Evolutionary conservation across 108 stramenopile genomes (phyloP).

Genomic region (Thalassiosira profunda): DNA sequence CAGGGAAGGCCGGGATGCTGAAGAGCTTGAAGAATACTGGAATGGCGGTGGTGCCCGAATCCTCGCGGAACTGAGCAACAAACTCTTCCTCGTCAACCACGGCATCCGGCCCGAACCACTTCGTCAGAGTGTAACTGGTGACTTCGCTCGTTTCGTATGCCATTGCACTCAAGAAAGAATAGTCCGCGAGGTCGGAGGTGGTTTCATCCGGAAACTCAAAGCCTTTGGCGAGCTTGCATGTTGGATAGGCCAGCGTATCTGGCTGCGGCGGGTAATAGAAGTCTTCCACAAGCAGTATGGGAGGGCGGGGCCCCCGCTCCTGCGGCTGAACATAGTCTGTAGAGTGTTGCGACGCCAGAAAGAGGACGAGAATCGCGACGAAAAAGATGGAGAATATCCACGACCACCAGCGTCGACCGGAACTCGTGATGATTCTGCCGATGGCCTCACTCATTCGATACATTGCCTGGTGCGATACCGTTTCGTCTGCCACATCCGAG

Average conservation of each 20-base stretch:
- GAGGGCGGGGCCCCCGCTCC: conserved; percentile 21
- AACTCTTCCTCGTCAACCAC: conserved; percentile 54
- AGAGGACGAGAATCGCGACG: conserved; percentile 51
- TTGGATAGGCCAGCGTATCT: conserved; percentile 57
- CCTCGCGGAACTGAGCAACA: conserved; percentile 49
- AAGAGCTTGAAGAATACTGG: conserved; percentile 71
- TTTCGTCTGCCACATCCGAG: conserved; percentile 12
- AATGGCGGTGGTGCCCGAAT: conserved; percentile 10
- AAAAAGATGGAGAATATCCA: conserved; percentile 37
- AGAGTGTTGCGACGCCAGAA: conserved; percentile 31
- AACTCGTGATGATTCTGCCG: conserved; percentile 39
- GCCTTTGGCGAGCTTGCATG: conserved; percentile 48
- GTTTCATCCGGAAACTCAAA: conserved; percentile 32
- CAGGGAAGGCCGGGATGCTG: conserved; percentile 25
- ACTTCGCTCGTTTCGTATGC: conserved; percentile 40
- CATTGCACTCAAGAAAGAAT: conserved; percentile 32
- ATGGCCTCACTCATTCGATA: conserved; percentile 53
- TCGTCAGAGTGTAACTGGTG: conserved; percentile 36
- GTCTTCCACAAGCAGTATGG: conserved; percentile 35
- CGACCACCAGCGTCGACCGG: conserved; percentile 28
- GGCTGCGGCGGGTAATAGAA: conserved; percentile 44
- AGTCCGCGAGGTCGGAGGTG: conserved; percentile 56
- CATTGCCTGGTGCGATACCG: conserved; percentile 32
- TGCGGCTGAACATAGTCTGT: conserved; percentile 22
- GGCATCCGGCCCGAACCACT: conserved; percentile 72